Conservation (phyloP, 1,284 basidiomycete species). For the Sphaerobolus stellatus region DNA sequence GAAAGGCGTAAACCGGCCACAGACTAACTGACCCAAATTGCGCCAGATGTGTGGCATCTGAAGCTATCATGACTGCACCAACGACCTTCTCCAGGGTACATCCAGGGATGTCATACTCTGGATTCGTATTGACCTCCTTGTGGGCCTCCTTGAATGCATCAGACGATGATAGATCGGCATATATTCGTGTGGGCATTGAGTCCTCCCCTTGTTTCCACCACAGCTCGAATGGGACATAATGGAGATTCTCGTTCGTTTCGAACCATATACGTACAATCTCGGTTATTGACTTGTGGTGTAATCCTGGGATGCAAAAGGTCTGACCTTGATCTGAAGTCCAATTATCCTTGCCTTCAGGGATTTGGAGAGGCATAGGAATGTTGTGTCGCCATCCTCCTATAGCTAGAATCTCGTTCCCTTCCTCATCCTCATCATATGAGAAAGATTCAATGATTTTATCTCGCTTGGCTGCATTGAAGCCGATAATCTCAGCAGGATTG, state of each 20-base stretch:
- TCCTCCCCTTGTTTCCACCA: conserved; percentile 16
- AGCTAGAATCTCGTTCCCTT: not conserved
- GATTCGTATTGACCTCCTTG: not conserved
- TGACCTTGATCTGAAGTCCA: not conserved
- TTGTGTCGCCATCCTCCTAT: not conserved
- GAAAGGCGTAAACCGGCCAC: conserved; percentile 40
- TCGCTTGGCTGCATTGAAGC: not conserved
- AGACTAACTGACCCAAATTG: conserved; percentile 33
- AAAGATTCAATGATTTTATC: not conserved
- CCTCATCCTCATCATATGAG: not conserved
- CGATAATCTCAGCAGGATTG: not conserved
- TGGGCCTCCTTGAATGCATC: conserved; percentile 8
- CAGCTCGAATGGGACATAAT: conserved; percentile 2
- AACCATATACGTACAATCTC: conserved; percentile 6
- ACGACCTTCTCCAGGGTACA: conserved; percentile 3
- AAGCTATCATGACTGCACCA: conserved; percentile 32
- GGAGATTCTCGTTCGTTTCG: conserved; percentile 13
- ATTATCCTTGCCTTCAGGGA: not conserved
- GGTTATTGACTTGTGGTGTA: conserved; percentile 7
- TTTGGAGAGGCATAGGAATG: not conserved
- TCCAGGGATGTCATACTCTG: not conserved
- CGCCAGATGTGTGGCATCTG: conserved; percentile 37
- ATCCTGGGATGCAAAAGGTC: conserved; percentile 1
- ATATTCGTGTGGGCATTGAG: conserved; percentile 19
- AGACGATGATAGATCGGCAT: conserved; percentile 32